phyloP scores from a whole-genome alignment of 2,329 filamentous ascomycete genomes.

The Neofusicoccum sp. region DNA sequence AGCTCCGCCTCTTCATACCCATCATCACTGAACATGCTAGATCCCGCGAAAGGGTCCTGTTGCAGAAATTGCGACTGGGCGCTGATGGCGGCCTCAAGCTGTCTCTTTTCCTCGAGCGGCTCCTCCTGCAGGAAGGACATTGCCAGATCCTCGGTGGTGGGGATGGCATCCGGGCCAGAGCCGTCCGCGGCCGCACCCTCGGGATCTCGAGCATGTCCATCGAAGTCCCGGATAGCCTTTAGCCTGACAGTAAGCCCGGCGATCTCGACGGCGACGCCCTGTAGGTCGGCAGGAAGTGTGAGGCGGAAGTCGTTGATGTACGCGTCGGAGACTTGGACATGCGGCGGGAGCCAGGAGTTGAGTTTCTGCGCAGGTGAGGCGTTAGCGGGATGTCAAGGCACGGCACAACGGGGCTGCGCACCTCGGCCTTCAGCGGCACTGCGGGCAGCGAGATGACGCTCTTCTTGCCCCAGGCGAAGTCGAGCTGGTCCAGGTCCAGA shows the following conservation, averaged over 20 bases:
- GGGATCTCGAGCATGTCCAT: background rate
- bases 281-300: slow-evolving; percentile 85
- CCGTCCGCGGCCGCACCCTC: background rate
- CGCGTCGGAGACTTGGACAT: slow-evolving; percentile 72
- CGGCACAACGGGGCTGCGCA: slow-evolving; percentile 44
- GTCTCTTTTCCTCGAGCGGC: slow-evolving; percentile 64
- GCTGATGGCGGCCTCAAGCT: slow-evolving; percentile 69
- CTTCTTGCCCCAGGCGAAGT: slow-evolving; percentile 78
- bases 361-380: slow-evolving; percentile 66
- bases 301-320: slow-evolving; percentile 75
- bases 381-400: slow-evolving; percentile 25
- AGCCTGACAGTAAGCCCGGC: slow-evolving; percentile 74
- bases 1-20: slow-evolving; percentile 11
- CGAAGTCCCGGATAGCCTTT: slow-evolving; percentile 21
- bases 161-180: slow-evolving; percentile 49
- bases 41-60: slow-evolving; percentile 44
- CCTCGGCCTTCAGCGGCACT: slow-evolving; percentile 78
- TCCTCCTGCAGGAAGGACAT: slow-evolving; percentile 78
- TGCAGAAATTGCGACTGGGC: slow-evolving; percentile 65
- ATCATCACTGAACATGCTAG: slow-evolving; percentile 59
- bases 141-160: slow-evolving; percentile 72
- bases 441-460: slow-evolving; percentile 85
- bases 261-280: slow-evolving; percentile 79
- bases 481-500: slow-evolving; percentile 83
- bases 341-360: slow-evolving; percentile 70